Percentiles rank a stretch among this genome's conserved stretches.
Evolutionary conservation across 768 basidiomycete genomes (phyloP).

Genomic region (Postia placenta): DNA sequence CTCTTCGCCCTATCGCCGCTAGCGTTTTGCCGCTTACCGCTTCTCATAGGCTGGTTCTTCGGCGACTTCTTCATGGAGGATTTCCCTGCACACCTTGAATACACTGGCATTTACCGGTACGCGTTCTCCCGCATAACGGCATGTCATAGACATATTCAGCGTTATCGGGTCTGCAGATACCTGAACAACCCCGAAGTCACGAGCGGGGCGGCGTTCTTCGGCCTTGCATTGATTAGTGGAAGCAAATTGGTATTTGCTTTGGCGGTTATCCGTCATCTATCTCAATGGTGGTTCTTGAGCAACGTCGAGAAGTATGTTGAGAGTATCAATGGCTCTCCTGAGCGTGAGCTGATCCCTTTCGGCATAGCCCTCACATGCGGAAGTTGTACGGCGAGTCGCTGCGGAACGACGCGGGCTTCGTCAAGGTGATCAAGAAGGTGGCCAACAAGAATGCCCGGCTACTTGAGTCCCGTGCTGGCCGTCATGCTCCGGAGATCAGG

Average conservation of each 20-base stretch:
- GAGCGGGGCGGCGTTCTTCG: conserved; percentile 95
- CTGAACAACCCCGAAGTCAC: conserved; percentile 94
- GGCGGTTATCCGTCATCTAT: conserved; percentile 78
- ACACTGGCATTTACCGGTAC: conserved; percentile 95
- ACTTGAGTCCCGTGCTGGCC: conserved; percentile 70
- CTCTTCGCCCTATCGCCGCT: background rate
- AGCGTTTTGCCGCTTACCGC: background rate
- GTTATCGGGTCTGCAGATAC: conserved; percentile 48
- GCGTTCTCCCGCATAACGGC: conserved; percentile 10
- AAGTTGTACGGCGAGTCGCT: conserved; percentile 91
- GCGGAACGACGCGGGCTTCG: conserved; percentile 93
- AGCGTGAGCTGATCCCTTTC: no score
- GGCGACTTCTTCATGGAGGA: conserved; percentile 96
- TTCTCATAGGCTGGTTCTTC: conserved; percentile 85
- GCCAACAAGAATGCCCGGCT: conserved; percentile 77
- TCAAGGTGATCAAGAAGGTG: conserved; percentile 95
- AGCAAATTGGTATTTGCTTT: conserved; percentile 87
- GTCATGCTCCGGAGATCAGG: conserved; percentile 77
- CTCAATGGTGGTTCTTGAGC: conserved; percentile 95
- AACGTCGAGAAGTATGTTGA: conserved; percentile 80
- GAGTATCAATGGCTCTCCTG: background rate
- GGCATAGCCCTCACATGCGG: conserved; percentile 94
- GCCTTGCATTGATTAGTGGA: conserved; percentile 84
- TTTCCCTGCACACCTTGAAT: conserved; percentile 84
- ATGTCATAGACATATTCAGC: background rate